A percentile compares a stretch with the other conserved stretches of the same genome.
Evolutionary conservation across 2,329 filamentous ascomycete genomes (phyloP).

Genomic region (Biscogniauxia sp.): DNA sequence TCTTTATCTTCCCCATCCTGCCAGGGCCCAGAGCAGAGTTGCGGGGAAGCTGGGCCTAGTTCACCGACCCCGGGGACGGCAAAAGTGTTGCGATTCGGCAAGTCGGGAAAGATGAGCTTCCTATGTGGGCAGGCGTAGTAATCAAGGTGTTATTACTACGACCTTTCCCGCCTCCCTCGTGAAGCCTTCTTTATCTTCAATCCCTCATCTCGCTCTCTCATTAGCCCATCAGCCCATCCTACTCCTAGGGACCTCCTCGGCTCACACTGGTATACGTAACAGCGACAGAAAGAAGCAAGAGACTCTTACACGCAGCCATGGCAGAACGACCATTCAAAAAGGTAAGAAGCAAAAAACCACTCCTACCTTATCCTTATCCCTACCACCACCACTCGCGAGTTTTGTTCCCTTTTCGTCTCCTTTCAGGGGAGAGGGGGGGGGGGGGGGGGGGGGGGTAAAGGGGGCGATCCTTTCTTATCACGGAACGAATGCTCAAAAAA

Average conservation of each 20-base stretch:
- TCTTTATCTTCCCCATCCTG: not conserved
- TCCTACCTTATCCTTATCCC: no score
- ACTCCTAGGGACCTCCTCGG: not conserved
- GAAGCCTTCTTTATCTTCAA: not conserved
- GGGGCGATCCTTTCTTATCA: no score
- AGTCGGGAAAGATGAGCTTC: not conserved
- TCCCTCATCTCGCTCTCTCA: not conserved
- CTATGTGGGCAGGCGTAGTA: no score
- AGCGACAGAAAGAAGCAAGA: not conserved
- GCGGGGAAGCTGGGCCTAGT: constrained; percentile 15
- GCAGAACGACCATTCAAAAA: constrained; percentile 31
- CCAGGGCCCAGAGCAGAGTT: constrained; percentile 3
- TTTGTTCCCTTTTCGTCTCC: no score
- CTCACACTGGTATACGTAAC: not conserved
- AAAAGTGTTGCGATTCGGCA: not conserved
- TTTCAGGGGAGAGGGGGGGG: no score
- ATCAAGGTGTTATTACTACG: not conserved
- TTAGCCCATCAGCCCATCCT: no score
- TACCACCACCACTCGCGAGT: no score
- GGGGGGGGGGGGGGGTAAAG: no score
- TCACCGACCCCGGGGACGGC: constrained; percentile 6
- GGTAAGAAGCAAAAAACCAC: constrained; percentile 9
- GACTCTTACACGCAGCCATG: not conserved
- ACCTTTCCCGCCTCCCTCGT: not conserved
- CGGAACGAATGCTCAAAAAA: no score